Evolutionary conservation across 2,329 filamentous ascomycete species (phyloP).

Genomic region (Colletotrichum sp.): DNA sequence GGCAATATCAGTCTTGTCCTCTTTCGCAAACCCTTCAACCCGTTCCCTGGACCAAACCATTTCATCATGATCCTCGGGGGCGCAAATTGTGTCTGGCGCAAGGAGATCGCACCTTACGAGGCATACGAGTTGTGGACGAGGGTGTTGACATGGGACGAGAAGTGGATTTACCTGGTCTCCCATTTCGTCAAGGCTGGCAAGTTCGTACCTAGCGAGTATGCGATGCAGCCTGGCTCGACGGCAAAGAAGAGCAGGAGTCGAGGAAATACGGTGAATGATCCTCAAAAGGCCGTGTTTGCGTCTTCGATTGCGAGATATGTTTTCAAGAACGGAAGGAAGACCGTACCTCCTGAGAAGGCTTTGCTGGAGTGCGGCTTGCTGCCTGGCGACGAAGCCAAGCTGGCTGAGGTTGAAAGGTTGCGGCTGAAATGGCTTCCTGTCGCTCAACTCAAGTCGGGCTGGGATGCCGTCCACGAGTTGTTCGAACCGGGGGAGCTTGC

Average conservation of each 20-base stretch:
- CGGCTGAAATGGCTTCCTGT: background rate
- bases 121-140: constrained; percentile 17
- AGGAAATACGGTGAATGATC: constrained; percentile 32
- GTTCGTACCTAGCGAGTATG: constrained; percentile 58
- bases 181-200: constrained; percentile 71
- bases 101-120: constrained; percentile 15
- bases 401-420: background rate
- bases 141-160: constrained; percentile 68
- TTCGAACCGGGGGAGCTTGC: background rate
- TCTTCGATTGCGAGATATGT: constrained; percentile 81
- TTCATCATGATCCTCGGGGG: constrained; percentile 54
- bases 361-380: constrained; percentile 75
- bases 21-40: constrained; percentile 42
- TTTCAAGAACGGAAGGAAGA: constrained; percentile 81
- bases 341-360: constrained; percentile 80
- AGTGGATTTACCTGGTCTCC: constrained; percentile 80
- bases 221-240: constrained; percentile 27
- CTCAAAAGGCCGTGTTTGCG: constrained; percentile 70
- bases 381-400: constrained; percentile 51
- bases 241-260: background rate
- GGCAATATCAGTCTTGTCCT: constrained; percentile 79
- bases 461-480: background rate
- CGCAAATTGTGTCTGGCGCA: background rate
- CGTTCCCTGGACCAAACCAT: constrained; percentile 54
- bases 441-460: background rate